Evolutionary conservation across 345 rosid genomes (phyloP), one percentile per base, ranked within the genome.

Genomic region (Rhizophora apiculata): DNA sequence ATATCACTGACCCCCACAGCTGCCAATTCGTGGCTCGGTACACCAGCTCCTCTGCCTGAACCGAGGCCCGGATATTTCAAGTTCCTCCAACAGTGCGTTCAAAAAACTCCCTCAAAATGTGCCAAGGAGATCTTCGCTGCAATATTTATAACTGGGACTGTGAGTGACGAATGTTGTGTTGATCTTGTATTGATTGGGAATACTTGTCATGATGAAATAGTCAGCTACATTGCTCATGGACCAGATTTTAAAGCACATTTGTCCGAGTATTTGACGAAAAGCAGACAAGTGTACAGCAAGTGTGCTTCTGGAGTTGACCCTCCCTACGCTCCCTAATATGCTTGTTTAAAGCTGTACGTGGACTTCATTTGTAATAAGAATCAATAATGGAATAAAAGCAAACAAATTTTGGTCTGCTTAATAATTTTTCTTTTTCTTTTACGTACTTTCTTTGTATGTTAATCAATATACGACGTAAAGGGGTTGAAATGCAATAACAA

Each of bases 141-240:
- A 59, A 30, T 30, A 5, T 29, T 29, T 16, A 6, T 6, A 2
- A 30, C 1, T 18, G 10, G 10, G 19, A 15, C 1, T 29, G 11
- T 29, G 3, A 59, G 4, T 30, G 22, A 59, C 0, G 5, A 59
- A 10, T 29, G 22, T 59, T 59, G 37, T 16, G 3, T 27, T 30
- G 19, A 29, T 0, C 37, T 59, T 6, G 3, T 59, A 2, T 2
- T 16, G n/a, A 59, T 59, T 19, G 37, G 62, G 8, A 29, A 30
- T 5, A 27, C 30, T 30, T 59, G 37, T 4, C 37, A 59, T 16
- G 21, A 30, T 9, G 32, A 2, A 3, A 15, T 59, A 5, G 21
- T 59, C 4, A 59, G 30, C n/a, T 59, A 59, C n/a, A 30, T 59
- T 30, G 62, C 37, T 59, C 62, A 30, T 30, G 62, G 62, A 27